Base-by-base conservation (phyloP, 768 basidiomycete genomes). In the Sutorius australiensis region DNA sequence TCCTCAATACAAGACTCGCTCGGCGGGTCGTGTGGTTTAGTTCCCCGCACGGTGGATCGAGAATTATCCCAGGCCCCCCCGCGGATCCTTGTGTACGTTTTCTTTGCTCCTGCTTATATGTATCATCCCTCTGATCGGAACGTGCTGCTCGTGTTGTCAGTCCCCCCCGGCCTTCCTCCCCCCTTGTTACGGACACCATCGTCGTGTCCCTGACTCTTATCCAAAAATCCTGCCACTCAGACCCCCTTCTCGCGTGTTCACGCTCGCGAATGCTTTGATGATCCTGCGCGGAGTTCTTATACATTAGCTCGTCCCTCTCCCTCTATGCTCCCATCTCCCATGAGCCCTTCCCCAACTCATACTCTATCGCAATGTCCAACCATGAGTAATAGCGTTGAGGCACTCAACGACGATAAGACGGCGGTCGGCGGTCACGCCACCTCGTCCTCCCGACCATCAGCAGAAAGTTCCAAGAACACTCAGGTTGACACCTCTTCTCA, bases 311-410 rank as follows among this genome's bases (percentile, higher is more conserved):
- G 42, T 19, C 32, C 48, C 39, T 27, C 33, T 14, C 51, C 19
- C 42, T 9, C n/a, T 48, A 46, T 51, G 36, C 32, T 51, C 54
- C 36, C 48, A 37, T 34, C 59, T 45, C 54, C 37, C 69, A 68
- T 63, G 69, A 61, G 45, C 21, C 21, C 63, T 43, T 68, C 67
- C 3, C 58, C 69, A 5, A 48, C 67, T 1, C 66, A 64, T 17
- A 58, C 68, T 6, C 55, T 68, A 6, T 69, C 68, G 12, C 68
- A 66, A 56, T 72, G 66, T 44, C 59, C 64, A 46, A 70, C 68
- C 45, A 31, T 61, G 39, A 61, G 59, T 27, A 65, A 68, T 58
- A 72, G 68, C 49, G 57, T 41, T 12, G 67, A 69, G 9, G 48
- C 32, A 1, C 50, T 70, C 44, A 53, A 50, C 36, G 62, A 70